phyloP scores from a whole-genome alignment of 148 eudicot genomes.

The Hydrangea macrophylla region DNA sequence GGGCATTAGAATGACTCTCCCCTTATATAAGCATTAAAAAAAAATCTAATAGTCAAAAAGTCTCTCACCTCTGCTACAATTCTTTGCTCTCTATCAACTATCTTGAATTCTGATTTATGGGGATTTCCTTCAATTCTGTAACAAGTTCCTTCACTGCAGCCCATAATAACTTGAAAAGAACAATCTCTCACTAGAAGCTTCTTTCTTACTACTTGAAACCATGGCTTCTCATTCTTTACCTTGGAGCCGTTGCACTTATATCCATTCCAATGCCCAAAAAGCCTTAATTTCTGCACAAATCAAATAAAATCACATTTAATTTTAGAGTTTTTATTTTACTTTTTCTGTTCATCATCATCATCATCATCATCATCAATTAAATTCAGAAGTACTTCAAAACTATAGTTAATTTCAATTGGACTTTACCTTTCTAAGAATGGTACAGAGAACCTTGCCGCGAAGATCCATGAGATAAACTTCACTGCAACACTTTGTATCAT shows the following conservation, averaged over 20 bases:
- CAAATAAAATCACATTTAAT: background rate
- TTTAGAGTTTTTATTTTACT: too few relatives aligned
- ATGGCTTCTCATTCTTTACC: constrained; percentile 32
- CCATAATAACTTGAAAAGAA: constrained; percentile 33
- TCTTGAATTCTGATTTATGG: constrained; percentile 46
- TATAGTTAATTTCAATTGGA: background rate
- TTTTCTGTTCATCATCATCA: too few relatives aligned
- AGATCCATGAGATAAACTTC: constrained; percentile 77
- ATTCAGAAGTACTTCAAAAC: background rate
- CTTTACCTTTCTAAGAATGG: constrained; percentile 55
- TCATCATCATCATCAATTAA: too few relatives aligned
- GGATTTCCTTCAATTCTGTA: constrained; percentile 36
- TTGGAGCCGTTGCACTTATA: constrained; percentile 34
- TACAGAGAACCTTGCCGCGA: constrained; percentile 57
- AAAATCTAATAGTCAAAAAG: too few relatives aligned
- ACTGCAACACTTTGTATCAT: constrained; percentile 41
- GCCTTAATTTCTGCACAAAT: constrained; percentile 42
- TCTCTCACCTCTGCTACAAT: constrained; percentile 50
- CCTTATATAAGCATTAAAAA: too few relatives aligned
- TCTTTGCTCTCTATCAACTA: constrained; percentile 29
- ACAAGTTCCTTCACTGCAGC: constrained; percentile 23
- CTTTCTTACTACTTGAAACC: constrained; percentile 48
- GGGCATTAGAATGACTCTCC: too few relatives aligned
- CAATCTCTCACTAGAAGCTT: constrained; percentile 19
- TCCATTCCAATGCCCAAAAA: constrained; percentile 53